Conservation (phyloP, 2,329 filamentous ascomycete genomes). For the Fusarium nanum region DNA sequence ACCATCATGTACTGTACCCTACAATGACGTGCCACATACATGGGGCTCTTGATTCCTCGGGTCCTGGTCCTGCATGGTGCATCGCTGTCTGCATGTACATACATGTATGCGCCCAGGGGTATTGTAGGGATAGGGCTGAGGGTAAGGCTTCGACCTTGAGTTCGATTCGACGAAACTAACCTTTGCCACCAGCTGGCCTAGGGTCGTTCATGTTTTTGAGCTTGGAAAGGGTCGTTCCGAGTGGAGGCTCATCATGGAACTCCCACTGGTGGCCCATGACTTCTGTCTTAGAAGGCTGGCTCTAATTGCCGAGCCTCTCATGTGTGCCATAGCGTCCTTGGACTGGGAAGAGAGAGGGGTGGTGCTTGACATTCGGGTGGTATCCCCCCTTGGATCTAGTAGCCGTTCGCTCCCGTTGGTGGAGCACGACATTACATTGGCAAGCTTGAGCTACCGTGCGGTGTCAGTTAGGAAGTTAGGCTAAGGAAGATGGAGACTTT, state of each 20-base stretch:
- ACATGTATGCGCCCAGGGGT: slow-evolving; percentile 35
- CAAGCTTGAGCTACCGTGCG: slow-evolving; percentile 17
- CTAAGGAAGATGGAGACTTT: slow-evolving; percentile 38
- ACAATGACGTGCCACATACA: slow-evolving; percentile 41
- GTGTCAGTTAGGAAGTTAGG: slow-evolving; percentile 23
- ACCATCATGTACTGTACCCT: background rate
- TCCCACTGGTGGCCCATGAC: slow-evolving; percentile 35
- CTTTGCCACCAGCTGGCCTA: slow-evolving; percentile 47
- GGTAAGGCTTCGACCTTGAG: slow-evolving; percentile 39
- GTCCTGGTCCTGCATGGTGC: slow-evolving; percentile 21
- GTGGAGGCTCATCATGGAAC: slow-evolving; percentile 39
- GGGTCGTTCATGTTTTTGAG: slow-evolving; percentile 41
- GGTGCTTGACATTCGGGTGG: slow-evolving; percentile 31
- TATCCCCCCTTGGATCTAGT: slow-evolving; percentile 38
- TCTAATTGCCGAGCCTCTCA: slow-evolving; percentile 41
- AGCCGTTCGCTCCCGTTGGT: slow-evolving; percentile 47
- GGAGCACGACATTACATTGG: slow-evolving; percentile 33
- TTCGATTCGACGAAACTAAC: slow-evolving; percentile 35
- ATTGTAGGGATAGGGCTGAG: slow-evolving; percentile 43
- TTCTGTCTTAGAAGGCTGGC: slow-evolving; percentile 36
- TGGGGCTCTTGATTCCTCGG: slow-evolving; percentile 31
- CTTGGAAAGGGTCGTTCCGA: slow-evolving; percentile 41
- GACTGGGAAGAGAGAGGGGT: slow-evolving; percentile 22
- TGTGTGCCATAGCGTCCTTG: slow-evolving; percentile 28
- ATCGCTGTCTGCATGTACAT: slow-evolving; percentile 27